Percentiles rank a stretch among this genome's conserved stretches.
These are phyloP conservation scores for Penicillium palitans DNA, from an alignment of 2,329 filamentous ascomycete genomes.

Conservation along the genomic window DNA sequence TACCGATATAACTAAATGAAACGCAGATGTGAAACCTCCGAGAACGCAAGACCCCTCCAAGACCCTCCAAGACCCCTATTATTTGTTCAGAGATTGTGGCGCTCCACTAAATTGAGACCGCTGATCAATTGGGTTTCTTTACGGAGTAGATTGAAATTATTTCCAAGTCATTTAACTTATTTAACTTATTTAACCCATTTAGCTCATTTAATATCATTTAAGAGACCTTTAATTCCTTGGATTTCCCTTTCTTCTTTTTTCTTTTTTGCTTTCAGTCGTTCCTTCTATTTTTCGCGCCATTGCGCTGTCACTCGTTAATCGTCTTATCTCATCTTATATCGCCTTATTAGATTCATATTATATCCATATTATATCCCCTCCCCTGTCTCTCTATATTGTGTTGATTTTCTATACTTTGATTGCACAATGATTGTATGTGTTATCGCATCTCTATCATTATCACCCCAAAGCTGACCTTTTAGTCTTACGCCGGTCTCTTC, in stretches of 20 bases:
- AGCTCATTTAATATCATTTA: neutral
- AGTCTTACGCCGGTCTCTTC: constrained; percentile 38
- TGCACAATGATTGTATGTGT: constrained; percentile 28
- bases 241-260: neutral
- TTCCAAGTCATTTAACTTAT: neutral
- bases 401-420: neutral
- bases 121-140: neutral
- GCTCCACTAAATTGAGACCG: constrained; percentile 6
- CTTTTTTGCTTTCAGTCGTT: constrained; percentile 8
- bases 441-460: neutral
- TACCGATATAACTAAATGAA: neutral
- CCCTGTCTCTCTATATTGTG: neutral
- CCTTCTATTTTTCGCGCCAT: constrained; percentile 13
- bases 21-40: neutral
- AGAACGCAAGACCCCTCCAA: neutral
- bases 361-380: neutral
- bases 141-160: neutral
- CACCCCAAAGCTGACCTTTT: neutral
- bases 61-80: constrained; percentile 1
- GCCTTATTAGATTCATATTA: neutral
- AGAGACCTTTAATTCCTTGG: neutral
- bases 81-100: neutral
- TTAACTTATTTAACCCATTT: neutral
- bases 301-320: constrained; percentile 27
- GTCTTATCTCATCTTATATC: neutral